Evolutionary conservation across 345 rosid species (phyloP).

Genomic region (Dipteronia sinensis): DNA sequence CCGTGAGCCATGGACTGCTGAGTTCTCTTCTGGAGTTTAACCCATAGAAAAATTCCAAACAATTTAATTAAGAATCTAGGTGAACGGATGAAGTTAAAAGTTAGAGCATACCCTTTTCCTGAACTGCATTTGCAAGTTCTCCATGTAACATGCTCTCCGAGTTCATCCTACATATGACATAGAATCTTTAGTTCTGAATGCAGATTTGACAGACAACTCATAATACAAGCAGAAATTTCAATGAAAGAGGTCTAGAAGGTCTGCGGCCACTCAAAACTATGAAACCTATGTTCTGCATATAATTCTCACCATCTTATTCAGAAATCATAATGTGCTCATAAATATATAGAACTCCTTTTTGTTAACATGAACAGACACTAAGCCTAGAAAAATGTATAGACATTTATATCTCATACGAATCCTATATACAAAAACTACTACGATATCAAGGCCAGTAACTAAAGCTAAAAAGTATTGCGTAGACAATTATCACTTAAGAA

Average conservation of each 20-base stretch:
- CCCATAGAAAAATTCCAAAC: neutral
- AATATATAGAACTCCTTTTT: too few species aligned
- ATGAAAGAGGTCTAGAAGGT: neutral
- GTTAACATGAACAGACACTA: neutral
- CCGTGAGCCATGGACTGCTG: slow-evolving; percentile 36
- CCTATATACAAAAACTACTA: neutral
- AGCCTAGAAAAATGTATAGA: neutral
- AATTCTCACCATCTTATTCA: neutral
- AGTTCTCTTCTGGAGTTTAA: slow-evolving; percentile 42
- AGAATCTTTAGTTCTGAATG: neutral
- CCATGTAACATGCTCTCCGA: slow-evolving; percentile 51
- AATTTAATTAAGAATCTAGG: neutral
- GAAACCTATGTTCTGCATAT: neutral
- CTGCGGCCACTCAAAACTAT: neutral
- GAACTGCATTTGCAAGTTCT: slow-evolving; percentile 43
- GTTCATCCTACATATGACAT: slow-evolving; percentile 54
- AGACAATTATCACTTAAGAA: neutral
- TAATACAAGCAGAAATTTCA: neutral
- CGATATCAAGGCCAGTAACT: neutral
- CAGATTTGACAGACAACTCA: slow-evolving; percentile 7
- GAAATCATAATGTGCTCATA: neutral
- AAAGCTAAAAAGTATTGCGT: neutral
- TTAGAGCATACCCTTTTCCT: slow-evolving; percentile 46
- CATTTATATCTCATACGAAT: neutral
- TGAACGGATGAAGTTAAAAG: slow-evolving; percentile 7